These are phyloP conservation scores for Elymus sibiricus DNA, from an alignment of 176 grass and related monocot species.

Conservation along the genomic window DNA sequence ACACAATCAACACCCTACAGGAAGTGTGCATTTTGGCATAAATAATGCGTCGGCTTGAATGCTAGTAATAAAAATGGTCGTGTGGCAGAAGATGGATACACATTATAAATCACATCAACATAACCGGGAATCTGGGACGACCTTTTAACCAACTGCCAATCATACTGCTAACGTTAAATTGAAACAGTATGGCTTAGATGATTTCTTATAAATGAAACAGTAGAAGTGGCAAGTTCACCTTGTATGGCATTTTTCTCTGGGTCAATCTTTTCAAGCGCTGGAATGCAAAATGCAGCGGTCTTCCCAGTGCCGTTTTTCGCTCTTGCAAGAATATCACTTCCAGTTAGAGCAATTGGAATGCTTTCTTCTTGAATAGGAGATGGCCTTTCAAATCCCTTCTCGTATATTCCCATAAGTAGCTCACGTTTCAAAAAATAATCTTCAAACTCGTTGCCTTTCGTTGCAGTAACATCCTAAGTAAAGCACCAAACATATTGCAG, in stretches of 20 bases:
- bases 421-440: constrained; percentile 81
- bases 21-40: not conserved
- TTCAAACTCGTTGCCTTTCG: constrained; percentile 76
- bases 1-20: not conserved
- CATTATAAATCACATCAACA: not conserved
- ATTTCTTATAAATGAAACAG: not conserved
- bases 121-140: not conserved
- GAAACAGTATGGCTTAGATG: not conserved
- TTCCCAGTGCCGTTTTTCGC: constrained; percentile 76
- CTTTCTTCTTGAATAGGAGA: constrained; percentile 86
- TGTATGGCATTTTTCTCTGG: constrained; percentile 55
- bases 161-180: not conserved
- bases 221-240: constrained; percentile 19
- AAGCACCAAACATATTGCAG: not conserved
- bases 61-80: not conserved
- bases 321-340: constrained; percentile 79
- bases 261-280: constrained; percentile 75
- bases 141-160: not conserved
- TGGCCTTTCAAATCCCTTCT: constrained; percentile 80
- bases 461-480: constrained; percentile 71
- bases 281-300: constrained; percentile 77
- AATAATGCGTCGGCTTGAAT: not conserved
- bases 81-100: not conserved
- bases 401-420: constrained; percentile 80
- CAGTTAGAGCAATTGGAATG: constrained; percentile 74